Base-by-base conservation (phyloP, 352 stramenopile genomes). In the Blastocystis sp. region DNA sequence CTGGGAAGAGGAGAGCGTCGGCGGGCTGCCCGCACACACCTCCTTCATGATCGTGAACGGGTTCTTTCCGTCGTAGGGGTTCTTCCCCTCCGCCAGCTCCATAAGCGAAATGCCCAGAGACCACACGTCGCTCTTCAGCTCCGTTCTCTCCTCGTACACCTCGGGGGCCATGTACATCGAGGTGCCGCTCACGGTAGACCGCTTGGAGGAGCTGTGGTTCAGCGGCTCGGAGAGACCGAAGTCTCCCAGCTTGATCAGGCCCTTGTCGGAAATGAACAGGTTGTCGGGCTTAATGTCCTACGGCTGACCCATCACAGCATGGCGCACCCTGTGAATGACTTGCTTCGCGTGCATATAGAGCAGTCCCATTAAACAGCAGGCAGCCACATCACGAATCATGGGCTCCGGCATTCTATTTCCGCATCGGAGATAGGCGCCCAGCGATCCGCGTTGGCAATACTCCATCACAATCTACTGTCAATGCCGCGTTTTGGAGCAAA, bases 21-120 rank as follows among this genome's bases (percentile, higher is more conserved):
- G 90, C 95, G 96, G 62, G 94, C 95, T 7, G 96, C 95, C 89
- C 99, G 98, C 87, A 99, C 93, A 90, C 99, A 99, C 77, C 99
- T 94, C 71, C 97, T 96, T 76, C 57, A 87, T 6, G 21, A 24
- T 17, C 57, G 97, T 94, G 92, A 99, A 97, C 3, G 96, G 97
- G 90, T 99, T 95, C 60, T 99, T 93, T 82, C 97, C 97, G 65
- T 91, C 91, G 78, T 98, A 95, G 42, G 97, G 97, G 65, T 96
- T 96, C 59, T 94, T 92, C 21, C 95, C 95, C 89, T 98, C 96
- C 1, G 95, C 96, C 94, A 99, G 97, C 92, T 99, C 96, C 88
- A 99, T 98, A 3, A 93, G 93, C 9, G 96, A 99, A 90, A 34
- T 34, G 28, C 28, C 28, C 28, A 34, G 28, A 34, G 28, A 34